Conservation (phyloP, 2,329 filamentous ascomycete species). For the Ascochyta koolunga region DNA sequence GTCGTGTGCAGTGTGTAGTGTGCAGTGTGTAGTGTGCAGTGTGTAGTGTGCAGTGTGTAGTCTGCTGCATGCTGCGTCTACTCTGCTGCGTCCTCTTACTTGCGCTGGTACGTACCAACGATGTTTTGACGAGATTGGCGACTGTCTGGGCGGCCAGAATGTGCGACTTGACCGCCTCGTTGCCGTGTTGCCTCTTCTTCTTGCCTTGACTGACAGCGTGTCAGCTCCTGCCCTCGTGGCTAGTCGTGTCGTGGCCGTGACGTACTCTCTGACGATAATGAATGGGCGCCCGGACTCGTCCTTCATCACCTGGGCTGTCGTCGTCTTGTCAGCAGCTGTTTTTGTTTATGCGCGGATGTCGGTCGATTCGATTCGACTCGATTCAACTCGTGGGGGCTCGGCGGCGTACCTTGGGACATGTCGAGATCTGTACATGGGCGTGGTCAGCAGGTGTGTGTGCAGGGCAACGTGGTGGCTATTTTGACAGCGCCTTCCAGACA, state of each 20-base stretch:
- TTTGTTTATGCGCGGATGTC: not conserved
- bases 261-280: conserved; percentile 96
- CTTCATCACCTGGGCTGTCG: conserved; percentile 77
- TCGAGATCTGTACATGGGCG: conserved; percentile 69
- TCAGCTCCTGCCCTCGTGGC: not conserved
- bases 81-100: not conserved
- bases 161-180: conserved; percentile 96
- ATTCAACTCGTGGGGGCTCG: conserved; percentile 4
- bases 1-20: no score
- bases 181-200: conserved; percentile 96
- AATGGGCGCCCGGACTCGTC: conserved; percentile 97
- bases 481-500: no score
- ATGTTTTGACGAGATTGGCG: conserved; percentile 96
- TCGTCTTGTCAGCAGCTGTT: conserved; percentile 31
- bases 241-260: conserved; percentile 27
- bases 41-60: no score
- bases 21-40: no score
- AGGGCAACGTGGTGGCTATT: not conserved
- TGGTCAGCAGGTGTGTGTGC: conserved; percentile 23
- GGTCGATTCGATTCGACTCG: not conserved
- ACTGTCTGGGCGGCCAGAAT: conserved; percentile 96
- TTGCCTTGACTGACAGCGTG: conserved; percentile 75
- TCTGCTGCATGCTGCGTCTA: no score
- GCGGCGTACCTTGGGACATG: conserved; percentile 75
- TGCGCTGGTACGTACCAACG: conserved; percentile 62